These are phyloP conservation scores for Microstegium vimineum DNA, from an alignment of 176 grass and related monocot species.

Conservation along the genomic window DNA sequence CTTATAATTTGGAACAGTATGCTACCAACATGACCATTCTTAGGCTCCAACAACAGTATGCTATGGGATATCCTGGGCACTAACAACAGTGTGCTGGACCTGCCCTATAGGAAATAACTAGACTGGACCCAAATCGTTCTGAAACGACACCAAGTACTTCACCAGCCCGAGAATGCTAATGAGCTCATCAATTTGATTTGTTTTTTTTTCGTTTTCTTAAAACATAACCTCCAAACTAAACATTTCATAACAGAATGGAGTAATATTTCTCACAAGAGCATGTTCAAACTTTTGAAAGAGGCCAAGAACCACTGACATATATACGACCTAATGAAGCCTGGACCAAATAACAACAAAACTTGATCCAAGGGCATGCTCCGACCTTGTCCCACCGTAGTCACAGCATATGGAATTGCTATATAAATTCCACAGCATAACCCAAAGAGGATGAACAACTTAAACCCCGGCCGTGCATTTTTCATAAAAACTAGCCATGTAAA, in stretches of 20 bases:
- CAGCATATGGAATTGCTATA: background rate
- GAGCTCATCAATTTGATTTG: background rate
- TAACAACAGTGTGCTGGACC: background rate
- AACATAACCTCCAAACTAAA: conserved; percentile 1
- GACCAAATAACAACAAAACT: background rate
- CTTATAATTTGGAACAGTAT: no score
- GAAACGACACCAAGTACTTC: background rate
- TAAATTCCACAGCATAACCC: background rate
- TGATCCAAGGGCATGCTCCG: background rate
- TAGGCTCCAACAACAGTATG: background rate
- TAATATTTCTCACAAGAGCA: background rate
- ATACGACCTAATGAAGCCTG: background rate
- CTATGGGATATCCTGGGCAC: background rate
- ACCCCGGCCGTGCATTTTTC: background rate
- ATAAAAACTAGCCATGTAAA: background rate
- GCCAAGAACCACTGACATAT: background rate
- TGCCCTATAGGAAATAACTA: background rate
- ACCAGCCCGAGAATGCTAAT: background rate
- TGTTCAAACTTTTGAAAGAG: background rate
- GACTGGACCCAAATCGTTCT: background rate
- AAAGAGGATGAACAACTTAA: background rate
- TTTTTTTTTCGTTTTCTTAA: background rate
- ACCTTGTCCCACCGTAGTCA: background rate
- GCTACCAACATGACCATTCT: background rate
- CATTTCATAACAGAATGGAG: background rate